A percentile compares a stretch with the other conserved stretches of the same genome.
Evolutionary conservation across 306 rosid species (phyloP).

Genomic region (Luffa acutangula): DNA sequence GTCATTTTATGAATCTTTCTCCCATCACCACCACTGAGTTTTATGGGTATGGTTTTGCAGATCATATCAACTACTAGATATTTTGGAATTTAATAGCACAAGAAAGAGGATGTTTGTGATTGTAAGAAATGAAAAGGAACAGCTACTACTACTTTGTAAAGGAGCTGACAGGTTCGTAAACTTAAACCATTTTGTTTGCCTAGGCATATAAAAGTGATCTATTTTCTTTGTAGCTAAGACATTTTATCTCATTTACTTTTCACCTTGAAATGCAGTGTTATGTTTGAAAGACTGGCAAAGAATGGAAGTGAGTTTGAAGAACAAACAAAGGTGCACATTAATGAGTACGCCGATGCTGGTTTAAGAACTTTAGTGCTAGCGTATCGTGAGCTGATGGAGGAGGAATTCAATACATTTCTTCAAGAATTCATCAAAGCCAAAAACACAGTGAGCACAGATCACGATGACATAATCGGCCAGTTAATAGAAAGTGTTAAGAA

Average conservation of each 20-base stretch:
- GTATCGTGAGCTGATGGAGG: conserved; percentile 62
- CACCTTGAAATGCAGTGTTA: conserved; percentile 46
- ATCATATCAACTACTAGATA: conserved; percentile 51
- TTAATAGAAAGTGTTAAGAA: conserved; percentile 61
- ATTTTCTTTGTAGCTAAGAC: not conserved
- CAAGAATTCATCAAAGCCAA: conserved; percentile 61
- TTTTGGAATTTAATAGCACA: conserved; percentile 86
- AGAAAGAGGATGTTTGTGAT: conserved; percentile 95
- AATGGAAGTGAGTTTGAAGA: conserved; percentile 75
- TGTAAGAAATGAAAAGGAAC: conserved; percentile 54
- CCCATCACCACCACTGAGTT: not conserved
- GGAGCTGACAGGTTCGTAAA: conserved; percentile 93
- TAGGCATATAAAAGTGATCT: not conserved
- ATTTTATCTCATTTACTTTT: not conserved
- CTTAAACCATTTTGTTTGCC: not conserved
- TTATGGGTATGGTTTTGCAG: conserved; percentile 30
- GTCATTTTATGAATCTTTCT: not conserved
- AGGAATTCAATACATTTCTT: conserved; percentile 50
- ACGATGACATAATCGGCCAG: conserved; percentile 59
- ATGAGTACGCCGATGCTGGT: conserved; percentile 94
- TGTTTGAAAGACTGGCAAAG: conserved; percentile 81
- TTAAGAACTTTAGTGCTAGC: conserved; percentile 89
- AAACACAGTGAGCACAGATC: conserved; percentile 62
- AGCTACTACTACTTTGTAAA: conserved; percentile 63
- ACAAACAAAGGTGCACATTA: conserved; percentile 54